Evolutionary conservation across 2,329 filamentous ascomycete species (phyloP).

Genomic region (Colletotrichum spaethianum): DNA sequence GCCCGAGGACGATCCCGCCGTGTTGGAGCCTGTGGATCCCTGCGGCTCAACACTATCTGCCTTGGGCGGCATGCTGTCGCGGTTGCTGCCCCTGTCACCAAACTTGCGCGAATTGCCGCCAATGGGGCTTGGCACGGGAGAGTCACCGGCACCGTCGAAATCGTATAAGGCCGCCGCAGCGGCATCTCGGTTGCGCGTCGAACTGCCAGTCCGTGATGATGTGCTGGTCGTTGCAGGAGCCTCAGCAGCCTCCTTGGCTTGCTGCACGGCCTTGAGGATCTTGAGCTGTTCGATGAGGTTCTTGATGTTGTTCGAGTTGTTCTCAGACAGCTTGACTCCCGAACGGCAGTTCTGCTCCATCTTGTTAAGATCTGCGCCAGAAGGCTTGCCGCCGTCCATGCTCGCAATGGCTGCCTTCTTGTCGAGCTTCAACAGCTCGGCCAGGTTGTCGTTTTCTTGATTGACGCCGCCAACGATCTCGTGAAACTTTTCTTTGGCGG

Average conservation of each 20-base stretch:
- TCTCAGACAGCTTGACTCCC: slow-evolving; percentile 58
- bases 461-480: slow-evolving; percentile 59
- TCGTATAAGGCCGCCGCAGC: slow-evolving; percentile 58
- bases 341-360: slow-evolving; percentile 61
- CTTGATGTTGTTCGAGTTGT: slow-evolving; percentile 54
- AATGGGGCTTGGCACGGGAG: slow-evolving; percentile 60
- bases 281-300: slow-evolving; percentile 59
- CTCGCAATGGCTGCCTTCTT: slow-evolving; percentile 57
- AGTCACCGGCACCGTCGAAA: slow-evolving; percentile 61
- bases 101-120: slow-evolving; percentile 51
- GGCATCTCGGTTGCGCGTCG: slow-evolving; percentile 35
- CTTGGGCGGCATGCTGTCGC: slow-evolving; percentile 69
- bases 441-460: slow-evolving; percentile 58
- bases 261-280: slow-evolving; percentile 58
- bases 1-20: slow-evolving; percentile 47
- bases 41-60: slow-evolving; percentile 71
- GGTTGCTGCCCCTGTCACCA: slow-evolving; percentile 54
- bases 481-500: slow-evolving; percentile 55
- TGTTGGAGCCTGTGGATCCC: slow-evolving; percentile 54
- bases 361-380: slow-evolving; percentile 51
- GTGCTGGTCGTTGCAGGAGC: slow-evolving; percentile 42
- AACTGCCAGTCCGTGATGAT: slow-evolving; percentile 41
- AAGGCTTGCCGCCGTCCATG: slow-evolving; percentile 49
- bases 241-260: slow-evolving; percentile 59
- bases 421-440: slow-evolving; percentile 56